Conservation (phyloP, 2,329 filamentous ascomycete genomes). For the Pseudogymnoascus verrucosus region DNA sequence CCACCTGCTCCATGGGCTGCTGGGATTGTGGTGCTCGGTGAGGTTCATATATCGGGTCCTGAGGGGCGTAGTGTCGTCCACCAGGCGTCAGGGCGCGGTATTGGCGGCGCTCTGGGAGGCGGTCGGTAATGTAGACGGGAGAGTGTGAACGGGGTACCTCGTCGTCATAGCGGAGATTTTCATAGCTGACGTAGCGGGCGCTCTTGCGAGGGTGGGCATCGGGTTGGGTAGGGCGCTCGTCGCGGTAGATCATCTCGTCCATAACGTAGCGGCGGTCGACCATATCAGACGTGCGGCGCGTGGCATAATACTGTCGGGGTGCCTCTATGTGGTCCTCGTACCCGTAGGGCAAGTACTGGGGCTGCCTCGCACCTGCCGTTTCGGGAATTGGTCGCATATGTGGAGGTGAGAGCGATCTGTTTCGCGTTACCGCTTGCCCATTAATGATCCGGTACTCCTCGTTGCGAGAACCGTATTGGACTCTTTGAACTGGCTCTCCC, state of each 20-base stretch:
- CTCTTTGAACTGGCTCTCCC: background rate
- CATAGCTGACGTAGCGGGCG: conserved; percentile 27
- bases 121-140: conserved; percentile 27
- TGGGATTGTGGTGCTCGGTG: conserved; percentile 17
- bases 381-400: background rate
- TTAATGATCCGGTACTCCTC: background rate
- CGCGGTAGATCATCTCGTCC: conserved; percentile 27
- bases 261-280: conserved; percentile 27
- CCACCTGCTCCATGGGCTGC: conserved; percentile 20
- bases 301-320: conserved; percentile 15
- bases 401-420: background rate
- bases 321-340: conserved; percentile 19
- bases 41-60: conserved; percentile 25
- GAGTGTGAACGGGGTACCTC: conserved; percentile 27
- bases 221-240: conserved; percentile 23
- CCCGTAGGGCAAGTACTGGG: conserved; percentile 16
- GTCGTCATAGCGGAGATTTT: conserved; percentile 20
- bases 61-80: conserved; percentile 16
- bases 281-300: conserved; percentile 25
- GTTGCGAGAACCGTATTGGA: background rate
- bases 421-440: background rate
- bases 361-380: background rate
- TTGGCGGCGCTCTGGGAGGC: conserved; percentile 18
- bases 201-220: conserved; percentile 22
- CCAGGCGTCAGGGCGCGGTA: conserved; percentile 28